Conservation (phyloP, 371 early-diverging fungal genomes). For the Apophysomyces trapeziformis region DNA sequence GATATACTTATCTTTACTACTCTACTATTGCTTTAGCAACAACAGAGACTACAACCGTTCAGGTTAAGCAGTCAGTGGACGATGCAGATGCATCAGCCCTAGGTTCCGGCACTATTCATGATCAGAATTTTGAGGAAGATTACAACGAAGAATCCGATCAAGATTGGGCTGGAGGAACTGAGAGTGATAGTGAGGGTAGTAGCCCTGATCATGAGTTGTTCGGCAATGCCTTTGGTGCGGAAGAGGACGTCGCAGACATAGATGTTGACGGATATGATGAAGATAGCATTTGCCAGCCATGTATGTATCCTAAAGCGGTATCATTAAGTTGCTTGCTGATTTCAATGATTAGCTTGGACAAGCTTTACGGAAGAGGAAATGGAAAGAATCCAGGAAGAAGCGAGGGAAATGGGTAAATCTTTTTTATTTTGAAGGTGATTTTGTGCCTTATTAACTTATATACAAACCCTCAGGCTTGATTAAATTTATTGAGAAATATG, state of each 20-base stretch:
- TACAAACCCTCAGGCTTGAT: constrained; percentile 25
- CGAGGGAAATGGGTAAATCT: constrained; percentile 34
- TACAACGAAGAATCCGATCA: constrained; percentile 56
- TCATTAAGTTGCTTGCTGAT: not conserved
- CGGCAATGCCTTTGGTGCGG: constrained; percentile 28
- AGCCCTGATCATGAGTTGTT: constrained; percentile 27
- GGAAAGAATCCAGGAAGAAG: constrained; percentile 38
- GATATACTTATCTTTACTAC: not conserved
- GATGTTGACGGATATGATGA: constrained; percentile 41
- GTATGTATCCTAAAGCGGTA: constrained; percentile 12
- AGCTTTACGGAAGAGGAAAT: constrained; percentile 46
- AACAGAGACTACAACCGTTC: not conserved
- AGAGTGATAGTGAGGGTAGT: constrained; percentile 22
- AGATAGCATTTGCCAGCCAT: constrained; percentile 23
- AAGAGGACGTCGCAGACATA: constrained; percentile 39
- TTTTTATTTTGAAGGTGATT: not conserved
- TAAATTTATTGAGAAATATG: constrained; percentile 63
- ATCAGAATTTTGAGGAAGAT: constrained; percentile 36
- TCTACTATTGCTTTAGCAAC: not conserved
- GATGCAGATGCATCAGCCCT: not conserved
- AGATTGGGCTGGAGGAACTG: constrained; percentile 44
- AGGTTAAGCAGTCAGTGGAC: not conserved
- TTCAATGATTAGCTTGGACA: constrained; percentile 35
- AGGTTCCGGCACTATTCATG: constrained; percentile 11
- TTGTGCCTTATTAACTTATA: not conserved